Base-by-base conservation (phyloP, 2,329 filamentous ascomycete species). In the Sphaerulina vaccinii region DNA sequence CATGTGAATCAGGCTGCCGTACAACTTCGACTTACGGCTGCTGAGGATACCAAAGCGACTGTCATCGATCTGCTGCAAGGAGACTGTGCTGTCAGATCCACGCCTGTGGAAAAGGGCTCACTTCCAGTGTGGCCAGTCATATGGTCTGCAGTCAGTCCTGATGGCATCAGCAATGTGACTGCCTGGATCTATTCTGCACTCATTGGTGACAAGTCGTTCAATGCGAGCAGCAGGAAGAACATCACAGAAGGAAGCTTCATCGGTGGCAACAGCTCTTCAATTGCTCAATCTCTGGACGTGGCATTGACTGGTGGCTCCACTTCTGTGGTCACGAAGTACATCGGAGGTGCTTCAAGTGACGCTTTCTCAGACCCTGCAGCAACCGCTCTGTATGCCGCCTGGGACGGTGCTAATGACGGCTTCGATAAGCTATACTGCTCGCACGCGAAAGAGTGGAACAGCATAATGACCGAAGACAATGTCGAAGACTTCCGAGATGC, bases 61-160 rank as follows among this genome's bases (percentile, higher is more conserved):
- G 74, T 88, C 2, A 82, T 81, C 10, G 87, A 89, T 66, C 72
- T 88, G 0, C 64, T 89, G 3, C 83, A 89, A 58, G 86, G 86
- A 0, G 78, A 80, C 56, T 80, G 81, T 60, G 85, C 86, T n/a
- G 80, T 85, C 7, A 77, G 85, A 11, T 81, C 84, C 0, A 76
- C 81, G 37, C 79, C 82, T 52, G 76, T 77, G 1, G 73, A 74
- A 1, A 86, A 82, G 21, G 79, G 78, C 1, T 70, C 75, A 32
- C 80, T 84, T 33, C 67, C 74, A 1, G 72, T 76, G 15, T 71
- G 66, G 9, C 65, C 70, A 9, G 73, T 79, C 1, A 85, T 90
- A 37, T 88, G 79, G 73, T 78, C 82, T 2, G 79, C 83, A 1
- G 85, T 90, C 1, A 77, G 77, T 21, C 86, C 86, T 0, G 69